Percentiles rank a stretch among this genome's conserved stretches.
Conservation (phyloP, 2,329 filamentous ascomycete genomes). For the Teratosphaeria viscida region DNA sequence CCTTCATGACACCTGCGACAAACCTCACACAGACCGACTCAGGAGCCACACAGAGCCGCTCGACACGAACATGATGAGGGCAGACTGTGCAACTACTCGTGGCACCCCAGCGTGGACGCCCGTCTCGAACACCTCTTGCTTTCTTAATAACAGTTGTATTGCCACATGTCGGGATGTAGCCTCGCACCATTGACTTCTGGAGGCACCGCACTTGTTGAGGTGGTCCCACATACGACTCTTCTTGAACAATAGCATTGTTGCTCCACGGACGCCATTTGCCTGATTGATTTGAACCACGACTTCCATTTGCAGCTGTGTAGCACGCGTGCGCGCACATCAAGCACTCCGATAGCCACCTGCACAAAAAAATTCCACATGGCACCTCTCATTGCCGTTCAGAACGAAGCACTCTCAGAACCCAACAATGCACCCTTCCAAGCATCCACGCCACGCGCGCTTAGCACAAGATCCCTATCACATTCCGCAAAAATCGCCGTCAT, state of each 20-base stretch:
- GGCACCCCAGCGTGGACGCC: not conserved
- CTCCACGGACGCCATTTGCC: not conserved
- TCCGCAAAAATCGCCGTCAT: not conserved
- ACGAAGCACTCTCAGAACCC: not conserved
- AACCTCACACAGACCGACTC: not conserved
- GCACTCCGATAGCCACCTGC: not conserved
- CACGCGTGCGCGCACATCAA: not conserved
- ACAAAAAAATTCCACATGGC: not conserved
- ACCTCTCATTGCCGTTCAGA: not conserved
- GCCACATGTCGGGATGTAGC: not conserved
- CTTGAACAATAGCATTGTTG: not conserved
- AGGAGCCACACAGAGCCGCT: not conserved
- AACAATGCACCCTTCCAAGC: not conserved
- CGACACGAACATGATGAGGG: not conserved
- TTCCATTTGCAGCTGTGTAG: not conserved
- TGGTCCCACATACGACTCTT: too few relatives aligned
- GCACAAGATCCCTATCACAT: not conserved
- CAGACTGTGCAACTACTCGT: not conserved
- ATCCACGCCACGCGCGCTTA: not conserved
- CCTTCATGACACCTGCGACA: not conserved
- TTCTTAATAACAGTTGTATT: not conserved
- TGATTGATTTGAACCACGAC: not conserved
- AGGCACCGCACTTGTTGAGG: too few relatives aligned
- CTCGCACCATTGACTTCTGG: not conserved
- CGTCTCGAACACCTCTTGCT: not conserved